These are phyloP conservation scores for Camelina hispida DNA, from an alignment of 345 rosid species.

Conservation along the genomic window DNA sequence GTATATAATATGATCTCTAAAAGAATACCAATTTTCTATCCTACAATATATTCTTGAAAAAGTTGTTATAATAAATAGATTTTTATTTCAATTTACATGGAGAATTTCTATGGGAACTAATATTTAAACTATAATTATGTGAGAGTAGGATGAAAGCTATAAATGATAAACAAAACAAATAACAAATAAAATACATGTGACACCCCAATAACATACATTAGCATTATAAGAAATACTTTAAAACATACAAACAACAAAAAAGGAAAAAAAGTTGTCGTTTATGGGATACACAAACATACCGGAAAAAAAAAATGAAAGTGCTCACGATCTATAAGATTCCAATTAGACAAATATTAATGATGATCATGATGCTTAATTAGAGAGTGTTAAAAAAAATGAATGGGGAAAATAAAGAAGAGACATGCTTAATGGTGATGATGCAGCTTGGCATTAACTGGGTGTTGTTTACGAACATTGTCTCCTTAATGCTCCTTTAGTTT, in stretches of 20 bases:
- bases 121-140: neutral
- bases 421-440: slow-evolving; percentile 49
- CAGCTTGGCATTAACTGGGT: slow-evolving; percentile 48
- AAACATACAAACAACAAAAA: neutral
- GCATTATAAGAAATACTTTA: too few relatives aligned
- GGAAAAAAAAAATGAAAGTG: slow-evolving; percentile 17
- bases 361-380: slow-evolving; percentile 35
- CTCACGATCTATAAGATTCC: slow-evolving; percentile 36
- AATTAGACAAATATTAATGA: slow-evolving; percentile 28
- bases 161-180: neutral
- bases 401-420: slow-evolving; percentile 39
- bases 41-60: neutral
- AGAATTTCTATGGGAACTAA: neutral
- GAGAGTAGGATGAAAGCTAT: neutral
- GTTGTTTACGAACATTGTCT: slow-evolving; percentile 42
- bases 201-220: neutral
- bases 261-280: slow-evolving; percentile 30
- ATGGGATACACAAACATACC: slow-evolving; percentile 18
- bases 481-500: slow-evolving; percentile 43
- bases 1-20: neutral
- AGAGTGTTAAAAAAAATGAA: slow-evolving; percentile 3
- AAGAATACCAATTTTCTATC: neutral
- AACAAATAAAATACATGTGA: neutral
- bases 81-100: neutral
- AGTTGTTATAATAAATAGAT: neutral